Evolutionary conservation across 148 eudicot genomes (phyloP).

Genomic region (Heliamphora exappendiculata): DNA sequence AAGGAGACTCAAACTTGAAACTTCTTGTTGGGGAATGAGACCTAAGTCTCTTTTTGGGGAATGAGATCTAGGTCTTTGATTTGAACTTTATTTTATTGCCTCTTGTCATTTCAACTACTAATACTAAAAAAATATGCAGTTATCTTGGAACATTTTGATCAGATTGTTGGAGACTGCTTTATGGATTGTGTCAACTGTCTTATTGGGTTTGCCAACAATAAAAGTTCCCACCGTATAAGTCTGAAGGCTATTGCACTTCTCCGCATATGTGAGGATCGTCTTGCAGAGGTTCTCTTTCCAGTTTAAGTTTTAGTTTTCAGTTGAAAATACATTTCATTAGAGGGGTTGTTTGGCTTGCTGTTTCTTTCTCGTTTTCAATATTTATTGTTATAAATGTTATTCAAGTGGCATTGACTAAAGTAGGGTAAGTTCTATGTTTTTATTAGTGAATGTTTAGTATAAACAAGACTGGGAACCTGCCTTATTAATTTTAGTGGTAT

Average conservation of each 20-base stretch:
- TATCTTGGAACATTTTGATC: slow-evolving; percentile 97
- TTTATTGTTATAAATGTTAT: neutral
- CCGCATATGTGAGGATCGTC: slow-evolving; percentile 98
- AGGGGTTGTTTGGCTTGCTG: neutral
- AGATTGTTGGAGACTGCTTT: slow-evolving; percentile 97
- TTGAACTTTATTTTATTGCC: slow-evolving; percentile 15
- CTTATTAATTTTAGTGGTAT: neutral
- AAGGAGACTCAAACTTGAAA: neutral
- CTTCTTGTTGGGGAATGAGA: neutral
- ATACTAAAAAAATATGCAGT: slow-evolving; percentile 37
- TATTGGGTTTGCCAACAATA: slow-evolving; percentile 96
- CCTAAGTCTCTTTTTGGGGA: neutral
- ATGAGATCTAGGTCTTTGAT: neutral
- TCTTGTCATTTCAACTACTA: neutral
- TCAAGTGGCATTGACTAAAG: neutral
- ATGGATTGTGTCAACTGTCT: slow-evolving; percentile 99
- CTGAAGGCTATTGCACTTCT: slow-evolving; percentile 96
- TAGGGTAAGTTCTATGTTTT: neutral
- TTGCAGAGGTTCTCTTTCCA: slow-evolving; percentile 73
- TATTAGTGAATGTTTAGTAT: neutral
- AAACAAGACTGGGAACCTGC: neutral
- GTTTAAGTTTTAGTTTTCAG: slow-evolving; percentile 7
- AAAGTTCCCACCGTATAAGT: slow-evolving; percentile 90
- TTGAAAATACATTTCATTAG: neutral
- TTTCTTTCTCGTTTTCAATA: neutral